Conservation (phyloP, 148 eudicot species). For the Spergularia bocconei region DNA sequence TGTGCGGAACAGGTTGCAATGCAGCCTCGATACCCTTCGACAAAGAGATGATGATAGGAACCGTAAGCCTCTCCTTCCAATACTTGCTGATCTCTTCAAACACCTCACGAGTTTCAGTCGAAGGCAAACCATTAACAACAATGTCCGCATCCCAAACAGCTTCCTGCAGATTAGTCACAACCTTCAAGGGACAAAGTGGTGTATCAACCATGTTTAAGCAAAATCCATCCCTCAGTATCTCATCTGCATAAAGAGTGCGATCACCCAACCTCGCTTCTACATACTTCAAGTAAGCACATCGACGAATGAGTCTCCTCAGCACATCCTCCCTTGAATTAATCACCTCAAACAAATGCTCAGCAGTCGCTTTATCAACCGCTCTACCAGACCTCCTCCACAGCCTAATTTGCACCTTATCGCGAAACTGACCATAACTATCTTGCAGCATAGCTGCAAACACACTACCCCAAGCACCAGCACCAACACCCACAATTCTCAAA, state of each 20-base stretch:
- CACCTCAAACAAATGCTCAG: slow-evolving; percentile 57
- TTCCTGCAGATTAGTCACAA: slow-evolving; percentile 65
- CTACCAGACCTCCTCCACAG: slow-evolving; percentile 62
- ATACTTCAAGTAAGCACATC: slow-evolving; percentile 56
- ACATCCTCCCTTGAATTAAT: slow-evolving; percentile 63
- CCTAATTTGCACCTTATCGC: slow-evolving; percentile 56
- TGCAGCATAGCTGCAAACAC: slow-evolving; percentile 60
- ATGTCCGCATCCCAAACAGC: slow-evolving; percentile 73
- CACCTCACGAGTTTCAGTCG: slow-evolving; percentile 65
- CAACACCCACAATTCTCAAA: slow-evolving; percentile 51
- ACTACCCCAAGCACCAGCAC: slow-evolving; percentile 72
- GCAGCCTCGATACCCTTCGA: slow-evolving; percentile 96
- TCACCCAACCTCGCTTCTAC: slow-evolving; percentile 62
- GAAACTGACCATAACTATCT: slow-evolving; percentile 56
- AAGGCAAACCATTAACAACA: slow-evolving; percentile 66
- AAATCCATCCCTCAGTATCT: slow-evolving; percentile 61
- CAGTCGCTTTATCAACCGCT: slow-evolving; percentile 53
- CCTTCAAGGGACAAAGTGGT: slow-evolving; percentile 61
- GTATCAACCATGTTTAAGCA: slow-evolving; percentile 64
- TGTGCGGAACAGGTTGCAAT: slow-evolving; percentile 72
- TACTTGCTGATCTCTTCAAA: slow-evolving; percentile 77
- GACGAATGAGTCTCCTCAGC: slow-evolving; percentile 47
- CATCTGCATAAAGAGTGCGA: slow-evolving; percentile 59
- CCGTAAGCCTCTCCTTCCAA: slow-evolving; percentile 80
- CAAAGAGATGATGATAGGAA: slow-evolving; percentile 71